A percentile compares a stretch with the other conserved stretches of the same genome.
These are phyloP conservation scores for Cenchrus fungigraminus DNA, from an alignment of 176 grass and related monocot genomes.

Conservation along the genomic window DNA sequence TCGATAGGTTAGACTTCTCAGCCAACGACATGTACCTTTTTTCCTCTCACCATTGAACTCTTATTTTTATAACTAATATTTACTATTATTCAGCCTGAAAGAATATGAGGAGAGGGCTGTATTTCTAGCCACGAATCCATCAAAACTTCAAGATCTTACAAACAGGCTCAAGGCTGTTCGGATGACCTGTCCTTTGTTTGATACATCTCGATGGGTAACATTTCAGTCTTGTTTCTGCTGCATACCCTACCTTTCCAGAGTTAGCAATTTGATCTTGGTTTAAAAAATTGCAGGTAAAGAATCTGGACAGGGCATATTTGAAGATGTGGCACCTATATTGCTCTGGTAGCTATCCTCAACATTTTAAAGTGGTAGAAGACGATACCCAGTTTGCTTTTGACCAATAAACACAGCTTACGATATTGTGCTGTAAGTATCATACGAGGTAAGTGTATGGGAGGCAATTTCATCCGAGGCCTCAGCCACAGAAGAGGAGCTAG, in stretches of 20 bases:
- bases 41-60: neutral
- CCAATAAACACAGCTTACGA: conserved; percentile 5
- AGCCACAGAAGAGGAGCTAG: neutral
- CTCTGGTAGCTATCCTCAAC: conserved; percentile 1
- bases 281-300: conserved; percentile 2
- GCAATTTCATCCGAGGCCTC: neutral
- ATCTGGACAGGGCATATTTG: conserved; percentile 20
- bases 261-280: neutral
- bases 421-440: conserved; percentile 23
- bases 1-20: neutral
- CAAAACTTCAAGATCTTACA: neutral
- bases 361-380: conserved; percentile 11
- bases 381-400: conserved; percentile 3
- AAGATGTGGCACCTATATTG: conserved; percentile 9
- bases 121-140: neutral
- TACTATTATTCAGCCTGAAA: conserved; percentile 12
- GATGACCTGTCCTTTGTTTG: conserved; percentile 18
- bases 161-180: conserved; percentile 14
- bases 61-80: neutral
- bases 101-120: conserved; percentile 4
- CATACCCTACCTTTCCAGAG: neutral
- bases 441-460: conserved; percentile 31
- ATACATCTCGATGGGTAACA: conserved; percentile 22
- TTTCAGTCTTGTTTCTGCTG: neutral
- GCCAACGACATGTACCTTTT: neutral